Conservation (phyloP, 1,284 basidiomycete genomes). For the Fomitopsis betulina region DNA sequence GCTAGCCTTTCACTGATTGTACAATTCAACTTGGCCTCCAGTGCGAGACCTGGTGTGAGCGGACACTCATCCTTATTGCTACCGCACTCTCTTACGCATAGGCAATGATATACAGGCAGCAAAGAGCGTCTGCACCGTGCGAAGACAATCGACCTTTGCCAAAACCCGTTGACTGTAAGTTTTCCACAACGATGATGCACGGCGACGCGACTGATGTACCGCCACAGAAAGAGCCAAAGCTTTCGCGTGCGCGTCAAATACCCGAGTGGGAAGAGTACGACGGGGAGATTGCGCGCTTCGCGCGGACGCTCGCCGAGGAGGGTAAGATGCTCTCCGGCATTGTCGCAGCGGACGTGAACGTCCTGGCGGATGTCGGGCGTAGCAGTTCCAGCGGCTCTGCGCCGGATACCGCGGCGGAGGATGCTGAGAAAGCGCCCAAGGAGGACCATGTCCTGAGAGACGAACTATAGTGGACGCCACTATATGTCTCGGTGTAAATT, state of each 20-base stretch:
- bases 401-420: background rate
- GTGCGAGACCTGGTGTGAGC: slow-evolving; percentile 87
- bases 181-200: too few relatives aligned
- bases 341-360: slow-evolving; percentile 68
- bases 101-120: slow-evolving; percentile 43
- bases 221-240: slow-evolving; percentile 89
- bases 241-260: slow-evolving; percentile 88
- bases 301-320: slow-evolving; percentile 58
- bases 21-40: slow-evolving; percentile 21
- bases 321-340: slow-evolving; percentile 63
- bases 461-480: background rate
- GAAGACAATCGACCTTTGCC: slow-evolving; percentile 91
- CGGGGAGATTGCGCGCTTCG: slow-evolving; percentile 69
- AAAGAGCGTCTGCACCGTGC: slow-evolving; percentile 77
- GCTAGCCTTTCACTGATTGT: background rate
- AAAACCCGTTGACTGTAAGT: slow-evolving; percentile 85
- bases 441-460: background rate
- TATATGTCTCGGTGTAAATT: too few relatives aligned
- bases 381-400: background rate
- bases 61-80: slow-evolving; percentile 7
- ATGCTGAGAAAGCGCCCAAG: background rate
- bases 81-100: background rate
- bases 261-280: slow-evolving; percentile 98
- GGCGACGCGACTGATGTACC: background rate
- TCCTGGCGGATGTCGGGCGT: slow-evolving; percentile 47